Conservation (phyloP, 192 early-diverging fungal species). For the Phlyctochytrium arcticum region DNA sequence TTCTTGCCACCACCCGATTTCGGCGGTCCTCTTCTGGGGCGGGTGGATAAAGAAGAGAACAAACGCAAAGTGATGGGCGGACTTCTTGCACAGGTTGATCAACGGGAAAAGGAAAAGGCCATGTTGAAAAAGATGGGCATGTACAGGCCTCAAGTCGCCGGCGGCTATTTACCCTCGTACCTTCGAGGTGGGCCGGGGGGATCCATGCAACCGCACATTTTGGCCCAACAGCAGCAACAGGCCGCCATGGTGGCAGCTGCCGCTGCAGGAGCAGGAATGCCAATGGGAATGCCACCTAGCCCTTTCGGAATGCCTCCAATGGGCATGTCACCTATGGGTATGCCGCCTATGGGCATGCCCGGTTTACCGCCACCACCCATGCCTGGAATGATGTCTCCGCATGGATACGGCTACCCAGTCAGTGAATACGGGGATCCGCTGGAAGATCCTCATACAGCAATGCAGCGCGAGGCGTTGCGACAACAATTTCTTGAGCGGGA, state of each 20-base stretch:
- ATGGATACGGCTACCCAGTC: slow-evolving; percentile 11
- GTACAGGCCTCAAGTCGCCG: slow-evolving; percentile 5
- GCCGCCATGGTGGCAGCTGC: not conserved
- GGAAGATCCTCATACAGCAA: slow-evolving; percentile 21
- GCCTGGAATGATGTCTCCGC: not conserved
- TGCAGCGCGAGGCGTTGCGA: slow-evolving; percentile 16
- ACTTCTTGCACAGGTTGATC: slow-evolving; percentile 37
- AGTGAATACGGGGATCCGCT: slow-evolving; percentile 17
- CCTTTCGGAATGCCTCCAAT: slow-evolving; percentile 13
- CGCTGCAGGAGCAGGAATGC: not conserved
- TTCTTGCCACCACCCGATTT: not conserved
- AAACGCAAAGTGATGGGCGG: slow-evolving; percentile 36
- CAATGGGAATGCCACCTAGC: slow-evolving; percentile 9
- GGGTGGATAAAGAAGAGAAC: slow-evolving; percentile 17
- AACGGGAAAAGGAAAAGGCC: slow-evolving; percentile 39
- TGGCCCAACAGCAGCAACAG: not conserved
- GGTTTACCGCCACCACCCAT: not conserved
- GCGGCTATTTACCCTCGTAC: slow-evolving; percentile 12
- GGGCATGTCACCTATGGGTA: slow-evolving; percentile 11
- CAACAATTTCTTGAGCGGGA: slow-evolving; percentile 19
- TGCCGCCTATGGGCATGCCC: slow-evolving; percentile 3
- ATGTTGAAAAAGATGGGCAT: slow-evolving; percentile 37
- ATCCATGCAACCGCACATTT: not conserved
- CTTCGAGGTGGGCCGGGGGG: slow-evolving; percentile 17
- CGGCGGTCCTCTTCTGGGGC: slow-evolving; percentile 36